Evolutionary conservation across 768 basidiomycete genomes (phyloP).

Genomic region (Strobilomyces dryophilus): DNA sequence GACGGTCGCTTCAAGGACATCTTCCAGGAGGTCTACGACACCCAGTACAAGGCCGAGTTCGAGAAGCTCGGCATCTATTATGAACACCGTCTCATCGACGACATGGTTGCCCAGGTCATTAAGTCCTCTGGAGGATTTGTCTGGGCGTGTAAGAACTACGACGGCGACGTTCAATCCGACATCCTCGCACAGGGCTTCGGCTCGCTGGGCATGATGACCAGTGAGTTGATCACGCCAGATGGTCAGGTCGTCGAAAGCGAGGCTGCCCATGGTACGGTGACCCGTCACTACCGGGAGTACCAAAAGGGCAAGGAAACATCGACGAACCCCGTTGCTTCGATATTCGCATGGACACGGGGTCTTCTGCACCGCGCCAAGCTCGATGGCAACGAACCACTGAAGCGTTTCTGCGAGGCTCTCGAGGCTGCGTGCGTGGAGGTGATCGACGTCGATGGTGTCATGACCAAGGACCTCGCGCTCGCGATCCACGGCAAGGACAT

Average conservation of each 20-base stretch:
- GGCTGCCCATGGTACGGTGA: conserved; percentile 96
- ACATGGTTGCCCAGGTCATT: conserved; percentile 98
- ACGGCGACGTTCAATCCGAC: conserved; percentile 86
- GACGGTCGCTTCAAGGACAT: conserved; percentile 99
- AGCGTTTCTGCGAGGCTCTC: conserved; percentile 69
- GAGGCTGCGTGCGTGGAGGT: conserved; percentile 89
- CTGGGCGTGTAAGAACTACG: conserved; percentile 74
- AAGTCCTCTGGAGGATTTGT: conserved; percentile 94
- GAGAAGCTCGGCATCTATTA: conserved; percentile 76
- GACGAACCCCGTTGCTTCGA: conserved; percentile 97
- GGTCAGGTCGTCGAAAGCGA: conserved; percentile 91
- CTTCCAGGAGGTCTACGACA: conserved; percentile 94
- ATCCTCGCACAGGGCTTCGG: conserved; percentile 98
- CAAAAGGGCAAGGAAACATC: conserved; percentile 98
- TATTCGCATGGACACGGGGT: conserved; percentile 98
- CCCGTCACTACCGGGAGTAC: conserved; percentile 94
- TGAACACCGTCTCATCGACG: conserved; percentile 95
- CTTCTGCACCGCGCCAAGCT: conserved; percentile 90
- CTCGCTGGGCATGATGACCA: conserved; percentile 96
- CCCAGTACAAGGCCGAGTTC: conserved; percentile 68
- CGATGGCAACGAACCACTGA: conserved; percentile 74
- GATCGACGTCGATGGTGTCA: conserved; percentile 84
- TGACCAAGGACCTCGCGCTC: conserved; percentile 97
- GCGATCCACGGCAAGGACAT: conserved; percentile 89
- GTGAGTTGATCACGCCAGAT: conserved; percentile 91